phyloP scores from a whole-genome alignment of 257 asterid species.

The Solanum paucissectum region DNA sequence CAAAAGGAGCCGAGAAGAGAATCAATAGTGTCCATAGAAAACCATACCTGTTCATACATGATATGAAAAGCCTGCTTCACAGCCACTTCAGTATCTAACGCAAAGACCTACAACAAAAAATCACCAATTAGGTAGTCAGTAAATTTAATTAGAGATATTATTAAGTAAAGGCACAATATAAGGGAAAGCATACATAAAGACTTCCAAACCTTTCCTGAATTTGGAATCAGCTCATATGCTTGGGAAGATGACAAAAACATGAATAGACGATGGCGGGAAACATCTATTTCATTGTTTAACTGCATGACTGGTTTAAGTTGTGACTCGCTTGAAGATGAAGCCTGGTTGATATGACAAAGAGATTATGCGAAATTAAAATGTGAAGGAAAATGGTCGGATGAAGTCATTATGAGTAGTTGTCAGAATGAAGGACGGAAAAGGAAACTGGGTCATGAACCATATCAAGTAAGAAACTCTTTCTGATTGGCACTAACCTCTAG shows the following conservation, averaged over 20 bases:
- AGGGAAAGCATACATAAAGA: background rate
- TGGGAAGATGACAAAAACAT: constrained; percentile 36
- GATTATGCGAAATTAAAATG: background rate
- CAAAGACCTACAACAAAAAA: constrained; percentile 29
- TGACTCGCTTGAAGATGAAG: constrained; percentile 22
- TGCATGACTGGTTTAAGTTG: constrained; percentile 12
- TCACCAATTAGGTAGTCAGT: background rate
- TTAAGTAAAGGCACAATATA: background rate
- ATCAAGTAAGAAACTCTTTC: background rate
- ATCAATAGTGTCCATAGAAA: background rate
- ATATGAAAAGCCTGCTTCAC: constrained; percentile 51
- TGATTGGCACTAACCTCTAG: constrained; percentile 19
- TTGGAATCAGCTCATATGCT: constrained; percentile 50
- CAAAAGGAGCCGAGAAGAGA: background rate
- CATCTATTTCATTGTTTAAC: constrained; percentile 24
- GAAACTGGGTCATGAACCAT: background rate
- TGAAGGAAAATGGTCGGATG: background rate
- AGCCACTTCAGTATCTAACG: constrained; percentile 36
- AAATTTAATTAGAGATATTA: background rate
- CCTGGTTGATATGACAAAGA: constrained; percentile 23
- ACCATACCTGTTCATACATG: constrained; percentile 42
- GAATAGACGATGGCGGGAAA: constrained; percentile 35
- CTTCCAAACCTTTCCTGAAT: constrained; percentile 61
- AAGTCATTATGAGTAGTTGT: background rate
- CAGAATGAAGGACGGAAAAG: background rate